Evolutionary conservation across 768 basidiomycete genomes (phyloP).

Genomic region (Hirschioporus abietinus): DNA sequence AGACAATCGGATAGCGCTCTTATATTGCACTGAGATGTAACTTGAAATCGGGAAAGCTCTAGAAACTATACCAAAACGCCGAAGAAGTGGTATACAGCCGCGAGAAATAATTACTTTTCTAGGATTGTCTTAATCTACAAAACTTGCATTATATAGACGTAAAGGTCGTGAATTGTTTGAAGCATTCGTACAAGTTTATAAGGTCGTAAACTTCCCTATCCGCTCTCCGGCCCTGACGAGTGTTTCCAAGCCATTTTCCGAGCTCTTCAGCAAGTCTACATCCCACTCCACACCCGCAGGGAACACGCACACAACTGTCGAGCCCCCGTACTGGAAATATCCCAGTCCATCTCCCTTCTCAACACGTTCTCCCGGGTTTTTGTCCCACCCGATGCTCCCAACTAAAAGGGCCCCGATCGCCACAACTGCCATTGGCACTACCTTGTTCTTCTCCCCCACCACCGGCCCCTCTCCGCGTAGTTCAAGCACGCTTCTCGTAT

Average conservation of each 20-base stretch:
- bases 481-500: conserved; percentile 51
- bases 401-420: conserved; percentile 82
- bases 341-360: conserved; percentile 65
- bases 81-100: neutral
- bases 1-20: too few species aligned
- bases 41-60: neutral
- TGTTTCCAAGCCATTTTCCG: conserved; percentile 49
- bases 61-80: neutral
- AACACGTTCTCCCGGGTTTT: conserved; percentile 42
- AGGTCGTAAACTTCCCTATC: conserved; percentile 1
- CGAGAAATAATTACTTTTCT: neutral
- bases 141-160: neutral
- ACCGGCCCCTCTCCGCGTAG: conserved; percentile 38
- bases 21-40: neutral
- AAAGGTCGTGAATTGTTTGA: neutral
- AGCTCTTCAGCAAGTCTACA: conserved; percentile 53
- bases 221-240: conserved; percentile 42
- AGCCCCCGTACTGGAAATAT: conserved; percentile 71
- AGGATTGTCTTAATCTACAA: too few species aligned
- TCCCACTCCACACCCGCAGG: conserved; percentile 54
- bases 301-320: conserved; percentile 61
- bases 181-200: neutral
- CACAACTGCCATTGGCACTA: conserved; percentile 51
- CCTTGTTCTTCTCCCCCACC: conserved; percentile 12
- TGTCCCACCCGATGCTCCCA: conserved; percentile 59